Base-by-base conservation (phyloP, 2,329 filamentous ascomycete species). In the Clonostachys sp. region DNA sequence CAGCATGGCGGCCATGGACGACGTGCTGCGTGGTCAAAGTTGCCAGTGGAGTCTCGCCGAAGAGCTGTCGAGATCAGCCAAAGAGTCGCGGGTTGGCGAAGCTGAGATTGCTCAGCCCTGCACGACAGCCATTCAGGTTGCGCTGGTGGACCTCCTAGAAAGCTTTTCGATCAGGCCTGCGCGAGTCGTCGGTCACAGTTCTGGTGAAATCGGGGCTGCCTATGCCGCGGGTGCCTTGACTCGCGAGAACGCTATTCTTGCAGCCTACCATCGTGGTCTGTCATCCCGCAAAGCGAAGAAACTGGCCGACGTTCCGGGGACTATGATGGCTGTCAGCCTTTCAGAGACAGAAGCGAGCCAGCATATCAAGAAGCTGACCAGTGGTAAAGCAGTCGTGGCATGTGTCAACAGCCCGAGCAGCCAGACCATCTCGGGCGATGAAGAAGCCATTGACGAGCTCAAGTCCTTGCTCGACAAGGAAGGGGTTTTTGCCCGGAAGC, bases 341-440 rank as follows among this genome's bases (percentile, higher is more conserved):
- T 41, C 41, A 30, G 44, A 45, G 20, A 24, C 33, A 20, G 48
- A 46, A 16, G 35, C 47, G 5, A 12, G 10, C 1, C 36, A 40
- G 3, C 30, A 42, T 34, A 34, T 47, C 5, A 65, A 67, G 3
- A 61, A 68, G 3, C 54, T 76, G 41, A 73, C 64, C 12, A 14
- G 24, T 14, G 51, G 46, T 4, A 45, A n/a, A 6, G 49, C 55
- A 3, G 50, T 45, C 3, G 55, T 68, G 34, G 67, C 62, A 9
- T 74, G 74, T 53, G 65, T 70, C 51, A 79, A 78, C 60, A 74
- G 71, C 41, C 73, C 74, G 1, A 58, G 62, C 1, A 77, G 67
- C 45, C 55, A 73, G 10, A 78, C 75, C 0, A 61, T 78, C 0
- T 75, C 74, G 0, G 74, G 74, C 12, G 70, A 72, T 45, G 63